Base-by-base conservation (phyloP, 2,329 filamentous ascomycete species). In the Nothopassalora personata region DNA sequence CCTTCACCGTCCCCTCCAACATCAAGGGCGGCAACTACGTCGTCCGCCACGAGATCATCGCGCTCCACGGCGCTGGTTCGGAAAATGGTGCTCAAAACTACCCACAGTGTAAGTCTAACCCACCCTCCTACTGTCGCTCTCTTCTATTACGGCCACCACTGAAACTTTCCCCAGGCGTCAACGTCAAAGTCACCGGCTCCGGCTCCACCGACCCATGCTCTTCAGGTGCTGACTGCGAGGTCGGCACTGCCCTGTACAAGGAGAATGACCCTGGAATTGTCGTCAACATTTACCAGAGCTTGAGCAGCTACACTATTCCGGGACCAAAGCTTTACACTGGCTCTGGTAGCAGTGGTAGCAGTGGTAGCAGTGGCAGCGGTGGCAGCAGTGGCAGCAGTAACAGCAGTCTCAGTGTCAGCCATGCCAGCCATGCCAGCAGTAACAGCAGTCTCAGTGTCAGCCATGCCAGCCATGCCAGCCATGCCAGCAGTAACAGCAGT, bases 21-120 rank as follows among this genome's bases (percentile, higher is more conserved):
- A 77, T 86, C 54, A 77, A 77, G 36, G 71, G 81, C 5, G 84
- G 84, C 19, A 78, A 84, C 67, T 86, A 86, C 68, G 79, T 86
- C 58, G 76, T 85, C 10, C 79, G 83, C 18, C 81, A 83, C 56
- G 83, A 86, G 74, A 77, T 82, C 55, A 79, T 87, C 54, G 85
- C 81, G 27, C 82, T 87, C 54, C 85, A 87, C 75, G 74, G 75
- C 31, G 80, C 75, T 13, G 76, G 72, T 4, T 64, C 70, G 43
- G 55, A 73, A 15, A 76, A 76, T 56, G 80, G 76, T 33, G 75
- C 77, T 19, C 75, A 79, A 64, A 74, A 74, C 66, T 79, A 80
- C 68, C 77, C 64, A 46, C 64, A 66, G 30, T 66, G 64, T 64
- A 57, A 51, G 61, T 10, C 34, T 23, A 34, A 9, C 34, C 36